These are phyloP conservation scores for Alternaria infectoria DNA, from an alignment of 2,329 filamentous ascomycete species.

Conservation along the genomic window DNA sequence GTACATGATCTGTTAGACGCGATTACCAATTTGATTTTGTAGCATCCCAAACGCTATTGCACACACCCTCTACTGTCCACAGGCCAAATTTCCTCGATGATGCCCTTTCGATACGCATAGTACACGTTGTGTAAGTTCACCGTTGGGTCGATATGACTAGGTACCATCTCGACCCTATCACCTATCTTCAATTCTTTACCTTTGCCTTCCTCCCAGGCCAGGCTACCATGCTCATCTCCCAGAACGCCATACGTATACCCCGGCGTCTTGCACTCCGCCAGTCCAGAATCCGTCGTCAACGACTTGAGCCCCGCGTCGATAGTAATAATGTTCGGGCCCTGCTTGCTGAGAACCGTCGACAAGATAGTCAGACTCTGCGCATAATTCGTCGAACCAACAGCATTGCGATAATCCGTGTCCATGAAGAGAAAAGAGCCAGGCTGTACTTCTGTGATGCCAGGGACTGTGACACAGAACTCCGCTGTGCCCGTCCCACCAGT, in stretches of 20 bases:
- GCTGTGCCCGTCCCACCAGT: conserved; percentile 61
- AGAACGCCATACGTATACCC: conserved; percentile 54
- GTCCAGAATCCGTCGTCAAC: conserved; percentile 59
- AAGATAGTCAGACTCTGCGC: conserved; percentile 58
- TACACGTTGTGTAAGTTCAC: conserved; percentile 61
- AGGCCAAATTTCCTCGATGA: conserved; percentile 60
- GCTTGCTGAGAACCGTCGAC: conserved; percentile 58
- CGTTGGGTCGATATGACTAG: conserved; percentile 63
- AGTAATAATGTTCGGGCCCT: conserved; percentile 53
- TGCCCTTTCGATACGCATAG: conserved; percentile 56
- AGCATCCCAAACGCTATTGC: conserved; percentile 42
- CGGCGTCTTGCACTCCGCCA: conserved; percentile 54
- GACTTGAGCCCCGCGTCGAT: conserved; percentile 60
- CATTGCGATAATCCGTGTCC: conserved; percentile 63
- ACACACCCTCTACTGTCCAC: conserved; percentile 61
- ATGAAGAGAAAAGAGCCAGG: conserved; percentile 64
- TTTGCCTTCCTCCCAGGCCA: conserved; percentile 54
- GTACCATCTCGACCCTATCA: conserved; percentile 60
- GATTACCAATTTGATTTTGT: not conserved
- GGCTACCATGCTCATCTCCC: conserved; percentile 59
- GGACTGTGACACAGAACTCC: conserved; percentile 59
- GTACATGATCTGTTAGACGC: not conserved
- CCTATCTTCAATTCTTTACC: conserved; percentile 50
- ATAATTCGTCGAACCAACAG: conserved; percentile 56
- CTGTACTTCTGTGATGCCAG: conserved; percentile 61